A percentile compares a stretch with the other conserved stretches of the same genome.
phyloP scores from a whole-genome alignment of 352 stramenopile species.

The Blastocystis sp. region DNA sequence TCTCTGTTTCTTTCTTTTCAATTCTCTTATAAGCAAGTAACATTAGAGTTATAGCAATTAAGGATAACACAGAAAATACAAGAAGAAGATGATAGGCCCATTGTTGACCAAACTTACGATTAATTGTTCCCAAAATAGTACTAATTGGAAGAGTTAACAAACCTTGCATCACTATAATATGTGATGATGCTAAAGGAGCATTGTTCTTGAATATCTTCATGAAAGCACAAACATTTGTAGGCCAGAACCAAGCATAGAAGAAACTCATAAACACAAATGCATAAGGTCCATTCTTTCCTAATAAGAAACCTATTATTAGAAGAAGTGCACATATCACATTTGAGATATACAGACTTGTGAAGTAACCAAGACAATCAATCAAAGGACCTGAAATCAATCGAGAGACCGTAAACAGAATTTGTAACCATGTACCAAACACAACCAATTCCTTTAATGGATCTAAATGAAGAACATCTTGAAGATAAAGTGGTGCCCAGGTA shows the following conservation, averaged over 20 bases:
- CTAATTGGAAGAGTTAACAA: neutral
- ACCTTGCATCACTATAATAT: conserved; percentile 43
- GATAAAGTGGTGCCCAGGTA: neutral
- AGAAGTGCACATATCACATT: neutral
- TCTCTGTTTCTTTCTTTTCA: neutral
- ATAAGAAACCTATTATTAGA: neutral
- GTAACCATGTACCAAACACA: neutral
- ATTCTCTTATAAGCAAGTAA: neutral
- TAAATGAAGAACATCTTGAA: neutral
- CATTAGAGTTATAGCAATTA: neutral
- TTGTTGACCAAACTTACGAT: neutral
- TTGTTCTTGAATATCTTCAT: conserved; percentile 54
- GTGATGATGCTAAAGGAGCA: neutral
- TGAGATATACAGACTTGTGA: neutral
- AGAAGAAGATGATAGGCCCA: neutral
- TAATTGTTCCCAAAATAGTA: neutral
- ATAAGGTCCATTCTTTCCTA: neutral
- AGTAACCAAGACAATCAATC: conserved; percentile 8
- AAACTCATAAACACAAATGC: neutral
- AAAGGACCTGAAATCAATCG: conserved; percentile 1
- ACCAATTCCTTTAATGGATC: neutral
- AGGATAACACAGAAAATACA: neutral
- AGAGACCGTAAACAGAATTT: neutral
- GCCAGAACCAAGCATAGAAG: conserved; percentile 44
- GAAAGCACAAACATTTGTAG: conserved; percentile 8